Evolutionary conservation across 1,284 basidiomycete genomes (phyloP).

Genomic region (Rhodotorula glutinis): DNA sequence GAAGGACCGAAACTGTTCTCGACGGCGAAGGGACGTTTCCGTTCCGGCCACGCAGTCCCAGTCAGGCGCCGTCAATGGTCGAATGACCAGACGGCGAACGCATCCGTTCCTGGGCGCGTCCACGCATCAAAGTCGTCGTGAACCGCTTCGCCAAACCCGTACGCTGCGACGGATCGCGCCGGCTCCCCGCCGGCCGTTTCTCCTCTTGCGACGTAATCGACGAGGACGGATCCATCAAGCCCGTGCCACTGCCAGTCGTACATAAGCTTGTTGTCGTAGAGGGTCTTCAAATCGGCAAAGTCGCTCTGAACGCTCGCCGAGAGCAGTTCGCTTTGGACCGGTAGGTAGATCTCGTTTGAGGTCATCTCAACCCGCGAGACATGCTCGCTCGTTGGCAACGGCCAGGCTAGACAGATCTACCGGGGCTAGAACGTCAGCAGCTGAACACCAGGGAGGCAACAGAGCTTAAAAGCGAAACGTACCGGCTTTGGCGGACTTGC

Average conservation of each 20-base stretch:
- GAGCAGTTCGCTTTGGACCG: not conserved
- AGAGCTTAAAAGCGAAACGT: not conserved
- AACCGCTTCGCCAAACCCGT: not conserved
- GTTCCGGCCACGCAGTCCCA: no score
- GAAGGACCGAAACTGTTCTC: no score
- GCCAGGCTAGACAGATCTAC: constrained; percentile 18
- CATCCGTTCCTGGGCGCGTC: not conserved
- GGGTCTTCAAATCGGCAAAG: not conserved
- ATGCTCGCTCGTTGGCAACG: not conserved
- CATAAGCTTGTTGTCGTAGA: no score
- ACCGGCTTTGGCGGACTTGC: constrained; percentile 16
- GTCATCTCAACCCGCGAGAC: constrained; percentile 24
- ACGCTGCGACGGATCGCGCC: no score
- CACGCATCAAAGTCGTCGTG: no score
- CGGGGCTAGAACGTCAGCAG: no score
- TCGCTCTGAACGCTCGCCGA: not conserved
- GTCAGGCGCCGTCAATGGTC: no score
- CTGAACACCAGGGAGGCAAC: no score
- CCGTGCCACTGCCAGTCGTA: constrained; percentile 3
- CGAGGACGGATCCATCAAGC: not conserved
- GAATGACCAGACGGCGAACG: not conserved
- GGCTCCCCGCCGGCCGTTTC: no score
- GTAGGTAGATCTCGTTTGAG: constrained; percentile 19
- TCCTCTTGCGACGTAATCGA: no score
- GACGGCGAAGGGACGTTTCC: no score